A percentile compares a stretch with the other conserved stretches of the same genome.
Conservation (phyloP, 129 eudicot genomes). For the Pittosporum tobira region DNA sequence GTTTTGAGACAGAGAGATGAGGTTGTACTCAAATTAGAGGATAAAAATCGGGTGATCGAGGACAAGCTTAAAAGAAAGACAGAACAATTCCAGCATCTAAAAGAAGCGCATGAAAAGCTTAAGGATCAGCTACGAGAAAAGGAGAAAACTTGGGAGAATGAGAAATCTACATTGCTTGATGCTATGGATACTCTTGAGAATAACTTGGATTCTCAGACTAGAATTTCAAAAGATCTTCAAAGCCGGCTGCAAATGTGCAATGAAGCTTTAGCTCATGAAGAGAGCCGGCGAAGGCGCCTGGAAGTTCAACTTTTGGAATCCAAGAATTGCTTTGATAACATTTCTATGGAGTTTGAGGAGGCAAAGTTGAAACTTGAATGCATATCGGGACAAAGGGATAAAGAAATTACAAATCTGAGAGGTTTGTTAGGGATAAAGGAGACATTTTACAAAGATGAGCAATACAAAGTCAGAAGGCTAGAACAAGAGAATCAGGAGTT, state of each 20-base stretch:
- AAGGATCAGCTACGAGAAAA: constrained; percentile 22
- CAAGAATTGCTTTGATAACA: neutral
- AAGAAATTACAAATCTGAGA: constrained; percentile 40
- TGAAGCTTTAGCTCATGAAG: constrained; percentile 63
- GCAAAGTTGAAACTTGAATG: constrained; percentile 33
- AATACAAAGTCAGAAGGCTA: constrained; percentile 33
- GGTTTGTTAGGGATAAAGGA: constrained; percentile 51
- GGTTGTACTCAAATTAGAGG: constrained; percentile 44
- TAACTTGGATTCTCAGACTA: constrained; percentile 53
- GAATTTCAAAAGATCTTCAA: constrained; percentile 45
- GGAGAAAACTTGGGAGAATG: constrained; percentile 70
- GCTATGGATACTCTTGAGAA: constrained; percentile 45
- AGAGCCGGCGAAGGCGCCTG: constrained; percentile 44
- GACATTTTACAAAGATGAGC: constrained; percentile 47
- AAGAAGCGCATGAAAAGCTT: constrained; percentile 73
- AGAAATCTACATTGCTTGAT: constrained; percentile 48
- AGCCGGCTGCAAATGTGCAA: constrained; percentile 53
- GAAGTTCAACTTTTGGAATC: constrained; percentile 48
- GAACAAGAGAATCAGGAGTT: constrained; percentile 64
- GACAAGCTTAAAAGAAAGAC: constrained; percentile 74
- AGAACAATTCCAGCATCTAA: constrained; percentile 62
- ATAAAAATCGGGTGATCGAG: constrained; percentile 43
- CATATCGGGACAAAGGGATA: constrained; percentile 37
- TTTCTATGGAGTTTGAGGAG: constrained; percentile 24
- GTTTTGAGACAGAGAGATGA: constrained; percentile 43